Evolutionary conservation across 106 monocot species (phyloP), one percentile per base, ranked within the genome.

Genomic region (Apostasia ramifera): DNA sequence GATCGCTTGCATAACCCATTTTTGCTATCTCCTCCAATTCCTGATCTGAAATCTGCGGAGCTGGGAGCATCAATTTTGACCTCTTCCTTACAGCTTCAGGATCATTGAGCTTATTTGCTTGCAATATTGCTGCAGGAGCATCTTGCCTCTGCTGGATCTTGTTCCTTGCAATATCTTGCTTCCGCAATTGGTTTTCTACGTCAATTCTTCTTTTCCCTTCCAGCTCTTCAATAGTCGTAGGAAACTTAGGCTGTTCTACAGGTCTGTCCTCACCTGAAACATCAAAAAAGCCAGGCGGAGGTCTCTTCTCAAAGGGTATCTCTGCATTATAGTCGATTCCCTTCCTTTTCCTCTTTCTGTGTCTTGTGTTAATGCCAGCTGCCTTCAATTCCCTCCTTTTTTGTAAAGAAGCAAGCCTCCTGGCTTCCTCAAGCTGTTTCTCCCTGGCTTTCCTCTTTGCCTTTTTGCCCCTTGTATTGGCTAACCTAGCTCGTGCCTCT

Each of bases 361-460:
- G 76, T 68, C 89, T 89, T 41, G 57, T 97, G 39, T 86, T 63
- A 73, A 97, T 97, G 11, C 97, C 97, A 71, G 97, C 97, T 15
- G 97, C 97, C 75, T 97, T 97, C 76, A 97, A 69, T 61, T 97
- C 97, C 66, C 97, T 80, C 61, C 97, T 84, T 72, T 97, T 97
- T 52, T 97, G 97, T 71, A 97, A 79, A 5, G 97, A 97, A 2
- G 97, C 97, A 54, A 97, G 92, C 72, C 97, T 84, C 71, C 97
- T 89, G 58, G 97, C 97, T 73, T 97, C 97, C 67, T 97, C 97
- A 58, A 97, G 92, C 66, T 97, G 97, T 63, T 97, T 97, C 70
- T 97, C 97, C 67, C 97, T 86, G 13, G 97, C 97, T 72, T 97
- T 97, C 75, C 97, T 86, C 73, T 97, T 97, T 56, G 97, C 97